A percentile compares a stretch with the other conserved stretches of the same genome.
phyloP scores from a whole-genome alignment of 2,329 filamentous ascomycete genomes.

The Macroventuria anomochaeta region DNA sequence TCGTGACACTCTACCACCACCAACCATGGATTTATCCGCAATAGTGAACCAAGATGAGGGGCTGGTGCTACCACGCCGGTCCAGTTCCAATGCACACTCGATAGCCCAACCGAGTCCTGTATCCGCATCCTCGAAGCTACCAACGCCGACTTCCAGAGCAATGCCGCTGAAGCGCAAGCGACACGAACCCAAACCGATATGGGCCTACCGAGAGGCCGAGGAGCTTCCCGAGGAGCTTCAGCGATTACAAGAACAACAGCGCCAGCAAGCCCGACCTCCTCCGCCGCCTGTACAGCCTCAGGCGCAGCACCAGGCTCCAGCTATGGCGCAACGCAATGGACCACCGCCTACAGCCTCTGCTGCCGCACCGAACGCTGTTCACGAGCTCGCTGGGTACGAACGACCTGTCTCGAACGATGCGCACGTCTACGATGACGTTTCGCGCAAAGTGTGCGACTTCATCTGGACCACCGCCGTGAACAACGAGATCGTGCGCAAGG shows the following conservation, averaged over 20 bases:
- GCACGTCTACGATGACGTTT: constrained; percentile 73
- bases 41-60: constrained; percentile 45
- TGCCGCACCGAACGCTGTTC: constrained; percentile 12
- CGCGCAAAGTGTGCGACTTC: constrained; percentile 80
- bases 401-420: constrained; percentile 71
- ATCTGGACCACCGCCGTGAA: constrained; percentile 74
- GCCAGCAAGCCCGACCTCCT: constrained; percentile 31
- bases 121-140: constrained; percentile 37
- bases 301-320: constrained; percentile 26
- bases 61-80: constrained; percentile 41
- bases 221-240: constrained; percentile 34
- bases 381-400: constrained; percentile 51
- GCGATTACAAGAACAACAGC: constrained; percentile 29
- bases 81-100: constrained; percentile 38
- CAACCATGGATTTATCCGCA: constrained; percentile 46
- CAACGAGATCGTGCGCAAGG: constrained; percentile 63
- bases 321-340: constrained; percentile 28
- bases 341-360: constrained; percentile 19
- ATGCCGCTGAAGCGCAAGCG: constrained; percentile 46
- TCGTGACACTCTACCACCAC: constrained; percentile 34
- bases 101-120: constrained; percentile 39
- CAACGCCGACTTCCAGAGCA: constrained; percentile 33
- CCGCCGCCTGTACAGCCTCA: constrained; percentile 23
- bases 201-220: constrained; percentile 43
- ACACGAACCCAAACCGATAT: constrained; percentile 47